Evolutionary conservation across 495 filamentous ascomycete species (phyloP), one percentile per base, ranked within the genome.

Genomic region (Pseudoneurospora amorphoporcata): DNA sequence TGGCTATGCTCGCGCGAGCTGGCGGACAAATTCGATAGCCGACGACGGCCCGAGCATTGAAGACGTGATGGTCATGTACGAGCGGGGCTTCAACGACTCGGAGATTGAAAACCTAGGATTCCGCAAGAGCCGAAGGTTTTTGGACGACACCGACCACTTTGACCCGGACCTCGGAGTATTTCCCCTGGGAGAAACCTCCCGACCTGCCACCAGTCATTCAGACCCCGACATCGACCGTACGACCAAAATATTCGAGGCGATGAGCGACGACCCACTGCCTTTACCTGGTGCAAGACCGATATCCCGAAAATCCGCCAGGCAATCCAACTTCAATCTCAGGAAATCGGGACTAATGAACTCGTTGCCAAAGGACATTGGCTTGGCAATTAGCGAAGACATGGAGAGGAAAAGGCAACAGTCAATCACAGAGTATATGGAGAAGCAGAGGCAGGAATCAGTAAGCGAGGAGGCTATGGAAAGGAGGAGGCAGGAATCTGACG

Each of bases 11-110:
- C 76, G 74, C 38, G 70, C 40, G 85, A 92, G 86, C 83, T 72
- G 84, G 86, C 71, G 82, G 79, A n/a, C 82, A 41, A 84, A 85
- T 71, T 87, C 85, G 45, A 83, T 85, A 8, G 87, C 86, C 45
- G 91, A 93, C 72, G 91, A 88, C 72, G 90, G 88, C 5, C 91
- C 94, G 86, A 97, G 90, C 73, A 88, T 97, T 3, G 94, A 98
- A 75, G 94, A 97, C 83, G 91, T 93, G 8, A 95, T 97, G 81
- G 92, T 90, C 17, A 94, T 97, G 92, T 97, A 97, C 78, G 91
- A 92, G 71, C 89, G 91, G 74, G 93, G 94, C 0, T 95, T 95
- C 82, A 90, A 92, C 75, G 87, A 88, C 71, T 81, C 82, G 32
- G 83, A 81, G 32, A 72, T 81, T 12, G 80, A 83, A 38, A 81